Evolutionary conservation across 1,284 basidiomycete genomes (phyloP), one percentile per base, ranked within the genome.

Genomic region (Apiotrichum veenhuisii): DNA sequence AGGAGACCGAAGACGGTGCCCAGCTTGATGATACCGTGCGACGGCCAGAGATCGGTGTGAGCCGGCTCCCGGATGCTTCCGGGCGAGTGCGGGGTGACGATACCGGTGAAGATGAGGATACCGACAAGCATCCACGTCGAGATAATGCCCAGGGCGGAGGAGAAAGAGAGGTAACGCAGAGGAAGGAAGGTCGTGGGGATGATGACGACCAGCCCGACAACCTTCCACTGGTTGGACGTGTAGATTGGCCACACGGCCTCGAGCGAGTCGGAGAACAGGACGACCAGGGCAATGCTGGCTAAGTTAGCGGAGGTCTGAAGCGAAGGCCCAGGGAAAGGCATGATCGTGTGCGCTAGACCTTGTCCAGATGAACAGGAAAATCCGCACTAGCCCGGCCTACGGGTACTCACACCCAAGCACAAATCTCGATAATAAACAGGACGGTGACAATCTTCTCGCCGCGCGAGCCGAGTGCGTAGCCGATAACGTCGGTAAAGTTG

Each of bases 151-250:
- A 94, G 69, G 27, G 91, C 82, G 2, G 90, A 93, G 0, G 89
- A 85, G 69, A 88, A 88, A 0, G 89, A 90, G n/a, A 95, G 81
- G 51, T 89, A 78, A n/a, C 88, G 87, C 8, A 95, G 80, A 0
- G 92, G 91, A 50, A 94, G 77, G 71, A 93, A 89, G 40, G 88
- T 83, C 1, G 87, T 88, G 5, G 92, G 91, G 38, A 89, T 81
- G 57, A 94, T 79, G 64, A 91, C 72, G 20, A 86, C 52, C 11
- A 89, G 78, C 25, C 87, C 86, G 64, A 86, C 76, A 8, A 89
- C 42, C 72, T 95, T 95, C 79, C 89, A 94, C 2, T 85, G 80
- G 67, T 84, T 80, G 9, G 84, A 74, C 2, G 88, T 84, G 69
- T 86, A 83, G 9, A 63, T 53, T 7, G 90, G 90, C 59, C 86